phyloP scores from a whole-genome alignment of 306 rosid species.

The Gastrolobium bilobum region DNA sequence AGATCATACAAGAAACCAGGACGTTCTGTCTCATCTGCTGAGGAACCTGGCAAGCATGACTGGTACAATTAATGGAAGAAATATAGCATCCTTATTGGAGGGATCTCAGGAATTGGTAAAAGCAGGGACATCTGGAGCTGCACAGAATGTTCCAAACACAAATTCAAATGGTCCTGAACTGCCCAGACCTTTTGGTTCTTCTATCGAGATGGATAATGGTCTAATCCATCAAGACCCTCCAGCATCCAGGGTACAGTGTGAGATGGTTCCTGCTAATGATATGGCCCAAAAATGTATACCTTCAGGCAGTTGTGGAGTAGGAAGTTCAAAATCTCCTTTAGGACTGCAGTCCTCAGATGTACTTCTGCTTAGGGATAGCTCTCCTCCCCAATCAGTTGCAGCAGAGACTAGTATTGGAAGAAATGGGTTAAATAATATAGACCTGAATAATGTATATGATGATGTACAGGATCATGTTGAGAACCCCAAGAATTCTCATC shows the following conservation, averaged over 20 bases:
- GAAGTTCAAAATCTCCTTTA: constrained; percentile 52
- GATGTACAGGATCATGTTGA: constrained; percentile 61
- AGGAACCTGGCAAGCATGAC: constrained; percentile 68
- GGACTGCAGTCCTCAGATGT: constrained; percentile 48
- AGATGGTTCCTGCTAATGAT: constrained; percentile 49
- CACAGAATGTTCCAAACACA: constrained; percentile 59
- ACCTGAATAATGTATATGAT: constrained; percentile 68
- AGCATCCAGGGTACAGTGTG: constrained; percentile 49
- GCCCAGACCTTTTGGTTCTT: constrained; percentile 55
- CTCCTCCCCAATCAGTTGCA: constrained; percentile 53
- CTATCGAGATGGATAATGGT: constrained; percentile 50
- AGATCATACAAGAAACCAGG: constrained; percentile 64
- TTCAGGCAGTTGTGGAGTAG: constrained; percentile 50
- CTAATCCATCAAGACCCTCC: constrained; percentile 42
- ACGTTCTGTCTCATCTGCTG: constrained; percentile 75
- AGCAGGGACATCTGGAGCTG: constrained; percentile 65
- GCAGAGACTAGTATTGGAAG: constrained; percentile 52
- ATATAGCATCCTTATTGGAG: constrained; percentile 66
- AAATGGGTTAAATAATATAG: constrained; percentile 63
- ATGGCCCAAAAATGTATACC: constrained; percentile 52
- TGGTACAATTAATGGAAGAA: constrained; percentile 68
- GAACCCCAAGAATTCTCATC: constrained; percentile 53
- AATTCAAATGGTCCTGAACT: constrained; percentile 57
- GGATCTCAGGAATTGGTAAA: constrained; percentile 67
- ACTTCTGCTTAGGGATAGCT: constrained; percentile 46